Base-by-base conservation (phyloP, 106 monocot species). In the Dioscorea dumetorum region DNA sequence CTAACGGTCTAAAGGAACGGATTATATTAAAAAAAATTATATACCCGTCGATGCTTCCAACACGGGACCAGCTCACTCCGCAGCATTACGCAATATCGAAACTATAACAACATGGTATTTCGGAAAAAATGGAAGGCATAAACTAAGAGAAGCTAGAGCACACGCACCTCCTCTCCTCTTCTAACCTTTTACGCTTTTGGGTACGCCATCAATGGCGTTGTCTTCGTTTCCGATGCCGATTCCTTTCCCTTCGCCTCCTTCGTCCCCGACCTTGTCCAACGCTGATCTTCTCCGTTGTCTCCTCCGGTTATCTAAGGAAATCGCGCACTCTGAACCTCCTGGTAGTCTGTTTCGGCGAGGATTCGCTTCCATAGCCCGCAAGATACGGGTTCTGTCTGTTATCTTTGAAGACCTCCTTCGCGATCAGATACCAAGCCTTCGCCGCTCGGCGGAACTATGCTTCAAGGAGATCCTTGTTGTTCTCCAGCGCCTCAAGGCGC, bases 341-440 rank as follows among this genome's bases (percentile, higher is more conserved):
- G 61, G 59, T 15, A 32, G 58, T 13, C 65, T 76, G 31, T 74
- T 66, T 31, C 73, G 75, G 17, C 70, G 58, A 20, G 62, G 63
- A 69, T 70, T 73, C 66, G 28, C 76, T 31, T 76, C 88, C 50
- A 4, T 78, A 53, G 32, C 85, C 34, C 83, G 81, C 28, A 80
- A 80, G 14, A 31, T 74, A 49, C 41, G 63, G 67, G 62, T 85
- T n/a, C 75, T 91, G 23, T 56, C 74, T 22, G 57, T 76, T 16
- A 52, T 88, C 65, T 93, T 88, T 72, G 88, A 88, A 48, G 85
- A 85, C 17, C 78, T 93, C n/a, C 78, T 79, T 33, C 64, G 24
- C 32, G 15, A 19, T 23, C 57, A 22, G 58, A 14, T 34, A 17
- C 5, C 35, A 10, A 24, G 22, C 11, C 72, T 77, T 53, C 72